Conservation (phyloP, 1,139 yeast genomes). For the Lodderomyces theae region DNA sequence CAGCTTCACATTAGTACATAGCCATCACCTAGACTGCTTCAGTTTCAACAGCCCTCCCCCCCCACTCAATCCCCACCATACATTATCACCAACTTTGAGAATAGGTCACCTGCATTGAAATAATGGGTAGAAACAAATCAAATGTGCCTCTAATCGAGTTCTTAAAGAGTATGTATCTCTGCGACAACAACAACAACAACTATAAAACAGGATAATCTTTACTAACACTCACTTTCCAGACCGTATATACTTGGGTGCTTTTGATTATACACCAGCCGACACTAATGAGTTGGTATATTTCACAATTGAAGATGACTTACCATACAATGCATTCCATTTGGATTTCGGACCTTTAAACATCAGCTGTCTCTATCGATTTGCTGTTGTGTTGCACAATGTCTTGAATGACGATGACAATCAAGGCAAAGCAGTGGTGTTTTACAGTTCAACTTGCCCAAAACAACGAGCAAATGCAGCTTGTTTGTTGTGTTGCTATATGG, state of each 20-base stretch:
- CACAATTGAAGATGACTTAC: slow-evolving; percentile 88
- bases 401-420: slow-evolving; percentile 81
- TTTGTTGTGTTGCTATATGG: slow-evolving; percentile 90
- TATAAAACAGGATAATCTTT: too few species aligned
- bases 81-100: neutral
- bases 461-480: slow-evolving; percentile 94
- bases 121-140: slow-evolving; percentile 13
- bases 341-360: slow-evolving; percentile 96
- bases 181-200: too few species aligned
- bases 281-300: slow-evolving; percentile 77
- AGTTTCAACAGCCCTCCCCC: too few species aligned
- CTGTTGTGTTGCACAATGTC: slow-evolving; percentile 88
- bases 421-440: slow-evolving; percentile 86
- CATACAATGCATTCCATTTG: slow-evolving; percentile 88
- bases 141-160: slow-evolving; percentile 43
- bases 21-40: too few species aligned
- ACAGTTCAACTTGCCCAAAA: slow-evolving; percentile 77
- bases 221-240: slow-evolving; percentile 41
- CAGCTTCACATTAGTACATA: too few species aligned
- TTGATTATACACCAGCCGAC: slow-evolving; percentile 74
- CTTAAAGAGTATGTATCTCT: slow-evolving; percentile 37
- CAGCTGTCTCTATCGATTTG: slow-evolving; percentile 91
- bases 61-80: neutral
- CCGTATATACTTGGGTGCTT: slow-evolving; percentile 88
- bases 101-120: neutral